Percentiles rank a stretch among this genome's conserved stretches.
Conservation (phyloP, 1,284 basidiomycete species). For the Limonomyces culmigenus region DNA sequence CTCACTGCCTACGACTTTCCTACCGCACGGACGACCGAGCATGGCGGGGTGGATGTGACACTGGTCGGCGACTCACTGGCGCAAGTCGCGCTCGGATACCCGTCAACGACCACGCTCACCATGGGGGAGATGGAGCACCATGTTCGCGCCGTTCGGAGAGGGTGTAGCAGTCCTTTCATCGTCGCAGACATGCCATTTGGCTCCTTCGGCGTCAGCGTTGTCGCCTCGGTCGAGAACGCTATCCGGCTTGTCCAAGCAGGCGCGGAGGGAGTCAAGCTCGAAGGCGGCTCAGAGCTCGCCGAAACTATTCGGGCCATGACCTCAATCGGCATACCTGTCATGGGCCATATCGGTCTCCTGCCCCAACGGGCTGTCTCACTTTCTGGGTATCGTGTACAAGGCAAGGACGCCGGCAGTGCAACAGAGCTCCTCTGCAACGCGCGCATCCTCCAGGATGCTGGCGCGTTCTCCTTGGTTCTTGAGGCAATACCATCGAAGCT, state of each 20-base stretch:
- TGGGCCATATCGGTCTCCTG: constrained; percentile 87
- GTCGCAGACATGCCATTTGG: constrained; percentile 97
- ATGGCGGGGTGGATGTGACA: constrained; percentile 44
- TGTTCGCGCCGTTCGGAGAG: constrained; percentile 66
- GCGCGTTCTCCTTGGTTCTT: constrained; percentile 77
- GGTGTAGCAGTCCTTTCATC: constrained; percentile 65
- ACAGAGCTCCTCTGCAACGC: constrained; percentile 48
- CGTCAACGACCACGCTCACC: constrained; percentile 73
- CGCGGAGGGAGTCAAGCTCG: constrained; percentile 78
- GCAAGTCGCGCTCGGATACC: constrained; percentile 81
- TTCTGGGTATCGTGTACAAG: constrained; percentile 88
- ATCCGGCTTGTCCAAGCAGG: constrained; percentile 67
- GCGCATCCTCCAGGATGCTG: constrained; percentile 62
- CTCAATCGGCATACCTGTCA: constrained; percentile 77
- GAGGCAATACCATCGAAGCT: constrained; percentile 82
- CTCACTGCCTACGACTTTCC: constrained; percentile 91
- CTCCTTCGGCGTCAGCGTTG: constrained; percentile 51
- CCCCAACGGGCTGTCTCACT: constrained; percentile 76
- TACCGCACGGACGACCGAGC: constrained; percentile 55
- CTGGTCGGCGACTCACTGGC: constrained; percentile 88
- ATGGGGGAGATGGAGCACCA: constrained; percentile 88
- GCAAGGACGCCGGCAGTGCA: constrained; percentile 50
- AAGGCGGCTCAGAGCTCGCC: constrained; percentile 74
- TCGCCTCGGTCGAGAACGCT: constrained; percentile 58
- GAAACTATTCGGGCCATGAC: constrained; percentile 62